Evolutionary conservation across 257 asterid species (phyloP), one percentile per base, ranked within the genome.

Genomic region (Jacaranda mimosifolia): DNA sequence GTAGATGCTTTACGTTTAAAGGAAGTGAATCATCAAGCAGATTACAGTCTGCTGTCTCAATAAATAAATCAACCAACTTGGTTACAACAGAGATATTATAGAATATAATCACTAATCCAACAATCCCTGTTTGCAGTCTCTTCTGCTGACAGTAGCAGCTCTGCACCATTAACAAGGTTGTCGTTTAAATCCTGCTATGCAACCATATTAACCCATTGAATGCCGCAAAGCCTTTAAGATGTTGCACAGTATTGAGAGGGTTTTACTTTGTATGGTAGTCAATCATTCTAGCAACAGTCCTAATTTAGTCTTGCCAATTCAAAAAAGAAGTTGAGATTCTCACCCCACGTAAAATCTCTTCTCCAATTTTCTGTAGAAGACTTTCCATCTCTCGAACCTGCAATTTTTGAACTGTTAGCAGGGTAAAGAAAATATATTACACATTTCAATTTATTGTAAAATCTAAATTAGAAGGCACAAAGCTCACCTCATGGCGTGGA

Each of bases 371-470:
- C 89, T 89, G 89, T 17, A 95, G 70, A 63, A 95, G 86, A 73
- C 77, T 84, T 78, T 93, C 97, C 98, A 91, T 90, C 82, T 87
- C 97, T 79, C 89, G 87, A 80, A 90, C 98, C 99, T 95, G 84
- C 46, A 81, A 14, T 19, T 18, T 40, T 74, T 67, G 68, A 74
- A 49, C 39, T 19, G 60, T 51, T 60, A 52, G 72, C 43, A 65
- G 26, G 67, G 43, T 17, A 35, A 63, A 63, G n/a, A 58, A 59
- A 57, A 4, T 9, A 19, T 55, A 70, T 15, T 11, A 36, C 15
- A 63, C 71, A 70, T n/a, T 52, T 55, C 52, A 65, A 53, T 53
- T 56, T 17, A 70, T 67, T 13, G 49, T 48, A 55, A 53, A 77
- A 62, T 39, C 51, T n/a, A 67, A 74, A 66, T 11, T 36, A 68